Evolutionary conservation across 352 stramenopile genomes (phyloP), one percentile per base, ranked within the genome.

Genomic region (Phytophthora pisi): DNA sequence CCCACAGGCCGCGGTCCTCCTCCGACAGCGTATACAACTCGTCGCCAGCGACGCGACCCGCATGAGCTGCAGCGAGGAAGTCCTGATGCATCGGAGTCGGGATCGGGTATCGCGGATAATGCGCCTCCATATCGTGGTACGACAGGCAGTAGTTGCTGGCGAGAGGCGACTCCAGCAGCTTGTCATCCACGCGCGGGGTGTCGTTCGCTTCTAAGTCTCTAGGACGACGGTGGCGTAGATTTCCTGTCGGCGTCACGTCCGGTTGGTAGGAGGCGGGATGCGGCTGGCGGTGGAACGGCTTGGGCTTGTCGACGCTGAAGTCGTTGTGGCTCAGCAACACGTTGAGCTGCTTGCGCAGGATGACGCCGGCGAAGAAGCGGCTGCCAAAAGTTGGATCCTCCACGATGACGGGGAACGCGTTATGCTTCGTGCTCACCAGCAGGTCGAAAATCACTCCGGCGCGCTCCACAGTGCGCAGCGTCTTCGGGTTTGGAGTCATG

Each of bases 401-500:
- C 8, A 94, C 88, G 50, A 94, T 91, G 16, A 97, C 90, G 9
- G 90, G 90, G 51, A 96, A 97, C 4, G 83, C 90, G 36, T 96
- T 94, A 80, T 97, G 89, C 47, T 86, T 88, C 4, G 85, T 96
- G 40, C 79, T 88, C 47, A 89, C 72, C n/a, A 97, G 78, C 38
- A 95, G 49, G 59, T 98, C 96, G 64, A 98, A 98, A 20, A 99
- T 96, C n/a, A 98, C 89, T 28, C 93, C 92, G 16, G 67, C 68
- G 5, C 91, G 85, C 68, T 98, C 95, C 8, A 99, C 92, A 0
- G 93, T 97, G n/a, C 91, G 92, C 10, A 99, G 68, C 16, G 82
- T 97, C 79, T 98, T 98, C 0, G 97, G 91, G 65, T 98, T 90
- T 4, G 92, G 89, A 8, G 82, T 98, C 96, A 99, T 99, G 56